Evolutionary conservation across 2,329 filamentous ascomycete genomes (phyloP), one percentile per base, ranked within the genome.

Genomic region (Diaporthe helianthi): DNA sequence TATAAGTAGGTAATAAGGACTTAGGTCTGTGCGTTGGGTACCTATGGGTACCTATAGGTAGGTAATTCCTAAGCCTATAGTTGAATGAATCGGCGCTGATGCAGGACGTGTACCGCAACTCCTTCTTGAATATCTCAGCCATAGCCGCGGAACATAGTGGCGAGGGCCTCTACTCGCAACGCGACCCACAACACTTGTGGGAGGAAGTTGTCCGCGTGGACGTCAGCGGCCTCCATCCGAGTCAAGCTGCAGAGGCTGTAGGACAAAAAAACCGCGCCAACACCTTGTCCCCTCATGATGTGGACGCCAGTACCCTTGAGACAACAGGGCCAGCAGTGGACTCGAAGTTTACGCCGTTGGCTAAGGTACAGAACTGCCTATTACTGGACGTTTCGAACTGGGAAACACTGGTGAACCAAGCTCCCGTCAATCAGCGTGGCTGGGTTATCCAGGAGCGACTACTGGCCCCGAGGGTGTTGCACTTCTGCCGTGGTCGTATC

Each of bases 381-480:
- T 13, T 68, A 8, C 1, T 68, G 31, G 66, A 68, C 24, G 49
- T 53, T 9, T 68, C 55, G 12, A 64, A 26, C 49, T 69, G 67
- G 67, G 67, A 65, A 26, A 60, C 17, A 29, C 17, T 65, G 5
- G 68, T 69, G 7, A 46, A 58, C 24, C 41, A 51, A 9, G 68
- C 68, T 1, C 61, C 61, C 1, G 31, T 74, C 22, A 73, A 73
- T 36, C 66, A 58, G 1, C 66, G 75, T 4, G 73, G 65, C 6
- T 76, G 75, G 75, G 74, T 75, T 2, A 66, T 73, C 31, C 75
- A 76, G 64, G 75, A 76, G 36, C 64, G 74, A 5, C 53, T 75
- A 19, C 66, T 76, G 4, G 67, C 75, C 2, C 71, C 72, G 7
- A 47, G 75, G 1, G 58, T 75, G 10, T 47, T 76, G 22, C 74